Base-by-base conservation (phyloP, 2,329 filamentous ascomycete species). In the Talaromyces albobiverticillius region DNA sequence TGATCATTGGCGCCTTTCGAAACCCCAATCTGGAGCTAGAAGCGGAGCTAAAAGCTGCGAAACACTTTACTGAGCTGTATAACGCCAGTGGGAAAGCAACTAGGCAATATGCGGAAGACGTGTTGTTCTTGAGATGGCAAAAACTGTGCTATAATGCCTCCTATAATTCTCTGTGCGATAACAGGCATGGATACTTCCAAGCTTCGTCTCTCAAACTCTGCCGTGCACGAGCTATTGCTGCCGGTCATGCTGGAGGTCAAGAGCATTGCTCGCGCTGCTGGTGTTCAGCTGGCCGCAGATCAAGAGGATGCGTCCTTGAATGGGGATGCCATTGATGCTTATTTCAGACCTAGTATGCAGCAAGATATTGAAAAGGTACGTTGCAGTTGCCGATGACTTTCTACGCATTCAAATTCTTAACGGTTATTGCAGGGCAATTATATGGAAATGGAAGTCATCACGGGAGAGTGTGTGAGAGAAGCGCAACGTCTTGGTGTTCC, bases 401-500 rank as follows among this genome's bases (percentile, higher is more conserved):
- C 3, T 34, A 34, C 5, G 31, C 31, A 34, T 34, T 34, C 31
- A 34, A 34, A 34, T 34, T 34, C n/a, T 18, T 38, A 23, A 46
- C 32, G 29, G 8, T 22, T 22, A 3, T 25, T 57, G 75, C 16
- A 40, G 76, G 75, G 79, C 14, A 82, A 82, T 58, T 80, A 75
- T 50, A 78, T 81, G 55, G 82, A 85, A 63, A 74, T 77, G 46
- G 80, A 84, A 62, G 81, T 78, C 57, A 73, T 84, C 32, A 64
- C 83, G 3, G 81, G 81, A 1, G 81, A 83, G 67, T 79, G 81
- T n/a, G 56, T 84, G 43, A 67, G 77, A 2, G 80, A 80, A 59
- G 82, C 75, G 0, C 73, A 75, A 58, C 64, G 62, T 29, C 64
- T 70, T 0, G 79, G 79, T 1, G 79, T 84, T 8, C 34, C 60